Conservation (phyloP, 2,329 filamentous ascomycete species). For the Fusarium napiforme region DNA sequence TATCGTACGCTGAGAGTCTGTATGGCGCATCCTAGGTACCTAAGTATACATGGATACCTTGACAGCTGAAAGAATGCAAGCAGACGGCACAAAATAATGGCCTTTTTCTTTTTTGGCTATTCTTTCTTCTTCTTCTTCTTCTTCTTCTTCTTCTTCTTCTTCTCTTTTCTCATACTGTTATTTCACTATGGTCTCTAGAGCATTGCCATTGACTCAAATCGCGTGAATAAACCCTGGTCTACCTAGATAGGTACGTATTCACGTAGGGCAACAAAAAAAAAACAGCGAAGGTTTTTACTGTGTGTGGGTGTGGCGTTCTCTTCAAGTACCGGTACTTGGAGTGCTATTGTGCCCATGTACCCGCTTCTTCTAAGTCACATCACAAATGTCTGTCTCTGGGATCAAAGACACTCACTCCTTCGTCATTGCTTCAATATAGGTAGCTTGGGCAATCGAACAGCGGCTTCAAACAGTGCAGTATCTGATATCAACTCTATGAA, state of each 20-base stretch:
- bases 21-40: background rate
- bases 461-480: background rate
- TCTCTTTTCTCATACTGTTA: background rate
- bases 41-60: conserved; percentile 1
- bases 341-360: conserved; percentile 23
- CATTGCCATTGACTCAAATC: conserved; percentile 16
- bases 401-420: conserved; percentile 30
- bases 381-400: background rate
- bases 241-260: background rate
- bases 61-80: conserved; percentile 23
- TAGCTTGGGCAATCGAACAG: background rate
- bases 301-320: conserved; percentile 30
- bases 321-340: conserved; percentile 40
- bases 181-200: background rate
- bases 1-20: background rate
- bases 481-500: background rate
- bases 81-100: conserved; percentile 1
- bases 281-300: conserved; percentile 13
- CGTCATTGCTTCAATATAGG: background rate
- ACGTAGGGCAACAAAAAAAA: background rate
- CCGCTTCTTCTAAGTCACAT: conserved; percentile 8
- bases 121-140: background rate
- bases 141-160: background rate
- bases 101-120: background rate
- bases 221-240: conserved; percentile 10